These are phyloP conservation scores for Theileria luwenshuni DNA, from an alignment of 169 alveolate species.

Conservation along the genomic window DNA sequence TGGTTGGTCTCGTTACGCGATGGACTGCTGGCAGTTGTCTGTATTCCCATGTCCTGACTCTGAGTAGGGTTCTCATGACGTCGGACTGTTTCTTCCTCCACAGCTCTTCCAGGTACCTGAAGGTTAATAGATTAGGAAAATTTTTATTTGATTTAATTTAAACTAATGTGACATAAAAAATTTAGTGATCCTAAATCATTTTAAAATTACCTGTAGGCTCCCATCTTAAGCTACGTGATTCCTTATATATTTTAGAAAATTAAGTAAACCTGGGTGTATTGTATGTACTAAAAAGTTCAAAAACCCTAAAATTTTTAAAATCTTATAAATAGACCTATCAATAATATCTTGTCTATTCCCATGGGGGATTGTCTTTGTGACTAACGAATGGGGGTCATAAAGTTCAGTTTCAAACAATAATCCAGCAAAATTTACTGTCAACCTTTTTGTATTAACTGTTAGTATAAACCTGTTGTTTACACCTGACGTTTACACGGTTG, in stretches of 20 bases:
- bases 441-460: no score
- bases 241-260: not conserved
- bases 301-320: not conserved
- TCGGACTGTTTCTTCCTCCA: slow-evolving; percentile 99
- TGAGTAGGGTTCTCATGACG: slow-evolving; percentile 95
- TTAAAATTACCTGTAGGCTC: slow-evolving; percentile 42
- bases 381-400: no score
- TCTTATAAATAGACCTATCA: not conserved
- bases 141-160: slow-evolving; percentile 55
- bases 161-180: no score
- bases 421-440: no score
- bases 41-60: slow-evolving; percentile 99
- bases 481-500: no score
- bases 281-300: not conserved
- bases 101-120: slow-evolving; percentile 95
- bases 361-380: no score
- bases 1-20: slow-evolving; percentile 91
- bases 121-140: slow-evolving; percentile 67
- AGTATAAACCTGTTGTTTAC: no score
- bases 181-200: slow-evolving; percentile 8
- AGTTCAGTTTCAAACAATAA: no score
- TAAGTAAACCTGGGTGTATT: not conserved
- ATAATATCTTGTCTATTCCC: no score
- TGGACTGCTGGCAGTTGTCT: slow-evolving; percentile 97
- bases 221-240: slow-evolving; percentile 26